Evolutionary conservation across 2,329 filamentous ascomycete species (phyloP), one percentile per base, ranked within the genome.

Genomic region (Pezicula radicicola): DNA sequence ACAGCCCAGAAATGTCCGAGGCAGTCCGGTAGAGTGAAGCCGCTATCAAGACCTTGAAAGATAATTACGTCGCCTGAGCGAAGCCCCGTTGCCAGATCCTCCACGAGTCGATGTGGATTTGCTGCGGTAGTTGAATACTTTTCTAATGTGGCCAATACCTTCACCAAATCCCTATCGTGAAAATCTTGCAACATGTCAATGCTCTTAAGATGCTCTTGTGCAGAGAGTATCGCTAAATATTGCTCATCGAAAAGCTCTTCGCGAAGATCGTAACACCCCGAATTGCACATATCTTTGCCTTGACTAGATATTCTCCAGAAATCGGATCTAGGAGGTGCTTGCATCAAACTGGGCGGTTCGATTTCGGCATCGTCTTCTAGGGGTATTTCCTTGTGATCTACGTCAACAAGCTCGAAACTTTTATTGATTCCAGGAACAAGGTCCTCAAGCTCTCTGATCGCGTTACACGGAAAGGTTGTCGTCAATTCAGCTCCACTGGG

Each of bases 11-110:
- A 67, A 46, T 65, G 60, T 3, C 56, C 61, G 12, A 59, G 57
- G 1, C 65, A 64, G 18, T 69, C 66, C 1, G 68, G 65, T 5
- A 68, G 50, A 6, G 60, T 60, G 39, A 71, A 71, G 1, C 68
- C 68, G 10, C 64, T 68, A 18, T 64, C 68, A 3, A 71, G 65
- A 6, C 68, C 68, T 53, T 65, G 67, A 54, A 60, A 69, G n/a
- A 71, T 48, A 18, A 49, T 39, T 1, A 70, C 54, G 12, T 56
- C 58, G 13, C 61, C 58, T 7, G 58, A 51, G 19, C 57, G 54
- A 3, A 70, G 59, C 9, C 66, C 66, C 6, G 62, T 54, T 9
- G 67, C 52, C 16, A 70, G 60, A 9, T 53, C 51, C 9, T 59
- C 56, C 21, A 45, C 12, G 6, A 19, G 12, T 41, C 21, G 15